Base-by-base conservation (phyloP, 1,284 basidiomycete genomes). In the Apiotrichum veenhuisii region DNA sequence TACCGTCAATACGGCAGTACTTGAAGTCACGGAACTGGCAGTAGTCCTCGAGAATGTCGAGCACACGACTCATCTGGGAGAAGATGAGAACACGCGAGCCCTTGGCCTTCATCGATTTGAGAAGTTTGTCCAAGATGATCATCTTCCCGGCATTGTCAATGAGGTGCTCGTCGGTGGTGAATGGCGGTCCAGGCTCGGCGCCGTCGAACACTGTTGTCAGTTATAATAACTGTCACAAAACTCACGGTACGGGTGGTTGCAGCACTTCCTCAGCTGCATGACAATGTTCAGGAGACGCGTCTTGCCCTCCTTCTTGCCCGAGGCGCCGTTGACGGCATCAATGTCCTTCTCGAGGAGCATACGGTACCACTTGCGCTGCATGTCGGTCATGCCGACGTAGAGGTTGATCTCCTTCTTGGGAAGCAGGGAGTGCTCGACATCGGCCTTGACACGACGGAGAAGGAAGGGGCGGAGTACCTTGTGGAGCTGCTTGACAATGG, bases 351-450 rank as follows among this genome's bases (percentile, higher is more conserved):
- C 93, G 54, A 99, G 78, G 5, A 98, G 89, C 37, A 88, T 91
- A 41, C 90, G 86, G 76, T 96, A 96, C 96, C 95, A 98, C 74
- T 93, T 97, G 45, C 92, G 82, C 76, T 99, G 96, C 93, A 99
- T 95, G 34, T 98, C 94, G 2, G 93, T 91, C 64, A 98, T 83
- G 54, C 95, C 95, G 57, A 99, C 90, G 64, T 98, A 99, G 55
- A 98, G 91, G 73, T 98, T 99, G 77, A 98, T 93, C 73, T 98
- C 96, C 81, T 98, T 98, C 80, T 98, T 98, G 2, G 96, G 95
- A 61, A 98, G 77, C 33, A 98, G 80, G 61, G 85, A 91, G 81
- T 98, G 98, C 80, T 99, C 95, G 3, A 98, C 96, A 71, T 99
- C 96, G 15, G 88, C 83, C 81, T 99, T 99, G 70, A 98, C 95